Evolutionary conservation across 352 stramenopile genomes (phyloP).

Genomic region (Globisporangium cederbergense): DNA sequence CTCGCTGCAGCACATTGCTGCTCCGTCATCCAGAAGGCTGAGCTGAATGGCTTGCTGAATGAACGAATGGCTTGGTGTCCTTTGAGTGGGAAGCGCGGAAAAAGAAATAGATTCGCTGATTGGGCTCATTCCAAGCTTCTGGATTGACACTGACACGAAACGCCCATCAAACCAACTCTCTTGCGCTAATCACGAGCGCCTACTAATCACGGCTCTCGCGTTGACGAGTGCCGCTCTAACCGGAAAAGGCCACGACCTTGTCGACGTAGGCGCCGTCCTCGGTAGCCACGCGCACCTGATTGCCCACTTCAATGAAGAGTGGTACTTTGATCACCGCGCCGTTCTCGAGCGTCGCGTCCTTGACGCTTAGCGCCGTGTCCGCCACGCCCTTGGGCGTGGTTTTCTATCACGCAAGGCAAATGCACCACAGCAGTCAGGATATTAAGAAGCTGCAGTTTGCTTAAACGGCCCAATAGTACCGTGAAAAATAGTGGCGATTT

Average conservation of each 20-base stretch:
- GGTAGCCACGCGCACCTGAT: slow-evolving; percentile 68
- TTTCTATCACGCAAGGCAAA: slow-evolving; percentile 31
- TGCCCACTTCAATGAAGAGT: slow-evolving; percentile 78
- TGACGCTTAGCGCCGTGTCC: slow-evolving; percentile 73
- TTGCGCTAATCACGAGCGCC: not conserved
- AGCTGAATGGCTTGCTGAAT: too few relatives aligned
- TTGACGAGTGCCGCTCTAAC: too few relatives aligned
- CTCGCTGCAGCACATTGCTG: not conserved
- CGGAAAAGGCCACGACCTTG: slow-evolving; percentile 41
- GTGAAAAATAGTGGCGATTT: not conserved
- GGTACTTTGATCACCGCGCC: slow-evolving; percentile 78
- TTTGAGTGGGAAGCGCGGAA: not conserved
- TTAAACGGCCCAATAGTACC: not conserved
- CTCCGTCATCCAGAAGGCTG: too few relatives aligned
- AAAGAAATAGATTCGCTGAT: not conserved
- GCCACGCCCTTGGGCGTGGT: slow-evolving; percentile 76
- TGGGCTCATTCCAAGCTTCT: not conserved
- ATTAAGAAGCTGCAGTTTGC: not conserved
- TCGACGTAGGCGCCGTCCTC: slow-evolving; percentile 78
- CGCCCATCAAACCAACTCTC: not conserved
- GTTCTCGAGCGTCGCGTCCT: slow-evolving; percentile 80
- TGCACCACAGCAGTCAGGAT: not conserved
- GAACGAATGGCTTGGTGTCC: too few relatives aligned
- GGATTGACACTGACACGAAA: not conserved
- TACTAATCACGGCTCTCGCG: not conserved